Conservation (phyloP, 805 yeast genomes). For the Maudiozyma bulderi region DNA sequence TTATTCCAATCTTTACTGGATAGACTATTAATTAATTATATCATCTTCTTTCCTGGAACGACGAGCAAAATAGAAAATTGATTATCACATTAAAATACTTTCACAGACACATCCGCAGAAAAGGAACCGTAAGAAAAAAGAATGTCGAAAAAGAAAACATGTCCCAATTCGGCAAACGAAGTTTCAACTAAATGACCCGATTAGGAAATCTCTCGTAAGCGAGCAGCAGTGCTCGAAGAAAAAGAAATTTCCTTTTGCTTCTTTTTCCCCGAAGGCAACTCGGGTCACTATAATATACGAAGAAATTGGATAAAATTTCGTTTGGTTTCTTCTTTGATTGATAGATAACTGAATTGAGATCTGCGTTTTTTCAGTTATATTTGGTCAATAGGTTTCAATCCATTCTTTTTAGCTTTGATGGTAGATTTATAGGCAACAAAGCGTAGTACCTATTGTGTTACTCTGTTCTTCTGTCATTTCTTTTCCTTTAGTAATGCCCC, state of each 20-base stretch:
- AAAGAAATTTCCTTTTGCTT: background rate
- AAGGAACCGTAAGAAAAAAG: background rate
- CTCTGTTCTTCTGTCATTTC: too few species aligned
- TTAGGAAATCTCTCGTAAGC: background rate
- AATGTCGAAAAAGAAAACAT: background rate
- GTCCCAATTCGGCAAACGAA: background rate
- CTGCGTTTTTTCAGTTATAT: background rate
- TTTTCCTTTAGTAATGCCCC: too few species aligned
- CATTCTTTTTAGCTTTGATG: background rate
- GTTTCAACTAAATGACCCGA: background rate
- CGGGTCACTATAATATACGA: background rate
- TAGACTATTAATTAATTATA: too few species aligned
- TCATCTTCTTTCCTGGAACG: background rate
- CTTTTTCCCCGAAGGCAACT: background rate
- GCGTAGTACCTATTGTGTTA: too few species aligned
- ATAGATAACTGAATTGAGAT: background rate
- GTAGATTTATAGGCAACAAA: too few species aligned
- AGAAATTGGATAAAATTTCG: too few species aligned
- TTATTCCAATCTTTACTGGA: too few species aligned
- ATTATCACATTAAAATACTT: background rate
- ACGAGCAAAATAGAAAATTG: background rate
- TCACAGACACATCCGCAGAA: background rate
- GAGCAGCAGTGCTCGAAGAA: background rate
- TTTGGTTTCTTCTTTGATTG: too few species aligned
- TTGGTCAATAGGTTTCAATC: background rate